Evolutionary conservation across 371 early-diverging fungal species (phyloP).

Genomic region (Rhizopus arrhizus): DNA sequence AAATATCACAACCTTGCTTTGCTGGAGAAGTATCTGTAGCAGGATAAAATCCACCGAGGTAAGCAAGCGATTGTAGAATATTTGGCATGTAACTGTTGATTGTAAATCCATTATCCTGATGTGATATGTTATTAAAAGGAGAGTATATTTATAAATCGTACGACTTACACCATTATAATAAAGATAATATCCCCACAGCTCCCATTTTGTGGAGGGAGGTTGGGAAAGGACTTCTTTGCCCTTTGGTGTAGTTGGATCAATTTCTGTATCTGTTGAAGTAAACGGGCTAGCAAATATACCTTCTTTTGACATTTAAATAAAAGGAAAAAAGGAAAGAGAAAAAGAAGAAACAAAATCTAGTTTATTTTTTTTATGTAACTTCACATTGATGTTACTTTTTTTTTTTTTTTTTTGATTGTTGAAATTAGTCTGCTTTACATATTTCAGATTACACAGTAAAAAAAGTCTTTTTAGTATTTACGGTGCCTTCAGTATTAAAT

Average conservation of each 20-base stretch:
- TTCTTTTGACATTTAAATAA: constrained; percentile 12
- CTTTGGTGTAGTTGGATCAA: constrained; percentile 31
- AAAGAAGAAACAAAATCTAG: background rate
- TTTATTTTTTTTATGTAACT: no score
- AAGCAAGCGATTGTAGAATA: constrained; percentile 45
- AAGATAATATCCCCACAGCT: constrained; percentile 54
- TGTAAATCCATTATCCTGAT: constrained; percentile 52
- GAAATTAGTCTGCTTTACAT: background rate
- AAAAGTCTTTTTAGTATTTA: background rate
- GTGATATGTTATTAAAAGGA: background rate
- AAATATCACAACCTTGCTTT: constrained; percentile 36
- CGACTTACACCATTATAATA: constrained; percentile 53
- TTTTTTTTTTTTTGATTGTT: background rate
- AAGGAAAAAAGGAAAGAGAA: constrained; percentile 8
- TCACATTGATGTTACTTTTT: no score
- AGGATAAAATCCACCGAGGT: constrained; percentile 45
- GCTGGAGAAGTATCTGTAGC: constrained; percentile 21
- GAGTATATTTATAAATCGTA: background rate
- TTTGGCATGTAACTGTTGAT: constrained; percentile 52
- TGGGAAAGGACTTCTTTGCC: constrained; percentile 36
- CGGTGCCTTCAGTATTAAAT: no score
- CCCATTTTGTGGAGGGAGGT: constrained; percentile 44
- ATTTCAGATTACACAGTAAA: background rate
- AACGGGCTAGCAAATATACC: constrained; percentile 35
- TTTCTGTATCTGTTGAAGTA: constrained; percentile 28